Base-by-base conservation (phyloP, 208 protist species). In the Hexamita inflata region DNA sequence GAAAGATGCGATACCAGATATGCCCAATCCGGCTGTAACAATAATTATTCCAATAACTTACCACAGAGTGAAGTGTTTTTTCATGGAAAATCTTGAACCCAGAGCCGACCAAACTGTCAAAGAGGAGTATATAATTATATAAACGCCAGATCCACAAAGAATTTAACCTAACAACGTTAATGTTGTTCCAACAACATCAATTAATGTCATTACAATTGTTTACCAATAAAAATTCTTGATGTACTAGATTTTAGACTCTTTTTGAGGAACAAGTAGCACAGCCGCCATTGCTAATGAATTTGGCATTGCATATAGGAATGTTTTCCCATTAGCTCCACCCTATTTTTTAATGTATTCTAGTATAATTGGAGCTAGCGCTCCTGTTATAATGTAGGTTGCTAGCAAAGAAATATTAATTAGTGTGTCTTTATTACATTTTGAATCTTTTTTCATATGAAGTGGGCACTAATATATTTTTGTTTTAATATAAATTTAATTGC, bases 91-190 rank as follows among this genome's bases (percentile, higher is more conserved):
- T n/a, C n/a, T n/a, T n/a, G n/a, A n/a, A n/a, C n/a, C n/a, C n/a
- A n/a, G n/a, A n/a, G n/a, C 60, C 15, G 60, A 66, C 60, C 60
- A 66, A 38, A 66, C 34, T 24, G 60, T 66, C 13, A 66, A 34
- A 34, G 60, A 66, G 29, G 60, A 66, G 60, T 66, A 66, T 15
- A 66, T 34, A 38, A 66, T 66, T 24, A 66, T 66, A 38, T 66
- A 66, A 24, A 66, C 24, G 15, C 60, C 60, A 15, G 60, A 66
- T 15, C 60, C 60, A 66, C 15, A 38, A 15, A 66, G 15, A 15
- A 66, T 15, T 34, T 66, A 30, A 30, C 60, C 60, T 15, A 66
- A 66, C 13, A 66, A 34, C 60, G 60, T 66, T 13, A 66, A 30
- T 24, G 60, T 66, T 19, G 60, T 66, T 66, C 24, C 60, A 66